Percentiles rank a stretch among this genome's conserved stretches.
Evolutionary conservation across 257 asterid genomes (phyloP).

Genomic region (Solanum gracilifrons): DNA sequence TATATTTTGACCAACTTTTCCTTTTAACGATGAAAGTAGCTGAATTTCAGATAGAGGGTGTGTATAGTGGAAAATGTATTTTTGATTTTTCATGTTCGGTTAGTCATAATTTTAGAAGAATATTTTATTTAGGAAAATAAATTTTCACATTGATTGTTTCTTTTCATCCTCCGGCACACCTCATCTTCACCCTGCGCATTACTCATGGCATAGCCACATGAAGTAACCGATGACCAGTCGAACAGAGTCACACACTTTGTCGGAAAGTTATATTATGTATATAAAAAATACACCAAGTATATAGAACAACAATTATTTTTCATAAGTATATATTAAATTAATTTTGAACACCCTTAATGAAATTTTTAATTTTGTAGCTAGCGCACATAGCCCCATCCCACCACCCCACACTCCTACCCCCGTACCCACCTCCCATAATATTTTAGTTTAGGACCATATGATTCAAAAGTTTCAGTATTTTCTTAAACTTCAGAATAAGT

Average conservation of each 20-base stretch:
- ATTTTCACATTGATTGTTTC: no score
- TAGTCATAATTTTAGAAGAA: no score
- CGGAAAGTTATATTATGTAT: not conserved
- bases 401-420: not conserved
- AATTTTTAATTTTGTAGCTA: not conserved
- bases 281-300: not conserved
- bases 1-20: not conserved
- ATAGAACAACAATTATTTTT: not conserved
- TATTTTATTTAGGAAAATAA: no score
- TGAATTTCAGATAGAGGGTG: not conserved
- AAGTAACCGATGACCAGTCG: no score
- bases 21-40: not conserved
- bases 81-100: not conserved
- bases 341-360: no score
- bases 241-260: no score
- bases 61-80: not conserved
- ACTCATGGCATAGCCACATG: no score
- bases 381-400: not conserved
- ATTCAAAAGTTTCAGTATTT: not conserved
- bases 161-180: not conserved
- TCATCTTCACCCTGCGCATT: no score
- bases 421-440: not conserved
- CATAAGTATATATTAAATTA: not conserved
- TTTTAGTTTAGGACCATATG: not conserved
- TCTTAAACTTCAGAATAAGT: not conserved